Evolutionary conservation across 257 asterid genomes (phyloP).

Genomic region (Solanum tarapatanum): DNA sequence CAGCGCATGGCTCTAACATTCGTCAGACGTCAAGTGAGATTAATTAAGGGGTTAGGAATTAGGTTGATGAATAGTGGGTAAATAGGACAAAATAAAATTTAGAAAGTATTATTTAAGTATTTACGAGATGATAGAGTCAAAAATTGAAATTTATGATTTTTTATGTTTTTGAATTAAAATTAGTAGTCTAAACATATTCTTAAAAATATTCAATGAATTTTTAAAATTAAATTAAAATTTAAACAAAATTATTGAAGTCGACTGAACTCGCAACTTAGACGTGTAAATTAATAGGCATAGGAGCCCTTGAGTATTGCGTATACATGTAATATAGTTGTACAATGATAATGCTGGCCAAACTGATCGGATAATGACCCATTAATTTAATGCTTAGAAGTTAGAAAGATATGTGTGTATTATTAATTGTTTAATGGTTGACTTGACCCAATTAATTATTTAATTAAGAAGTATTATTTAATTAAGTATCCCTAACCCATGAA

Average conservation of each 20-base stretch:
- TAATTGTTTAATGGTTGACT: not conserved
- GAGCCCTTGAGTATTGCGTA: not conserved
- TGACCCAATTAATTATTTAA: not conserved
- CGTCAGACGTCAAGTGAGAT: not conserved
- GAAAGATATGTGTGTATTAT: not conserved
- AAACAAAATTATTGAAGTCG: too few relatives aligned
- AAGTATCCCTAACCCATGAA: slow-evolving; percentile 4
- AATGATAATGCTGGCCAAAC: not conserved
- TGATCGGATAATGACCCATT: not conserved
- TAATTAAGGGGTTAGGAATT: not conserved
- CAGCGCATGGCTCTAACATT: not conserved
- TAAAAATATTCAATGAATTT: not conserved
- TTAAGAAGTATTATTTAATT: not conserved
- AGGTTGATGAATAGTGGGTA: not conserved
- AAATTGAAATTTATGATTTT: not conserved
- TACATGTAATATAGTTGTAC: not conserved
- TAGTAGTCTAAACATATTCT: not conserved
- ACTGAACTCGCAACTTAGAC: too few relatives aligned
- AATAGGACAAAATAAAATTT: not conserved
- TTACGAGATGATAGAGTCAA: too few relatives aligned
- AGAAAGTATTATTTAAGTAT: not conserved
- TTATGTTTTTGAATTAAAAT: not conserved
- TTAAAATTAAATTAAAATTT: not conserved
- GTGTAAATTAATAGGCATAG: not conserved
- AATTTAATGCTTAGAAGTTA: not conserved